phyloP scores from a whole-genome alignment of 2,329 filamentous ascomycete species.

The Lecanicillium sp. region DNA sequence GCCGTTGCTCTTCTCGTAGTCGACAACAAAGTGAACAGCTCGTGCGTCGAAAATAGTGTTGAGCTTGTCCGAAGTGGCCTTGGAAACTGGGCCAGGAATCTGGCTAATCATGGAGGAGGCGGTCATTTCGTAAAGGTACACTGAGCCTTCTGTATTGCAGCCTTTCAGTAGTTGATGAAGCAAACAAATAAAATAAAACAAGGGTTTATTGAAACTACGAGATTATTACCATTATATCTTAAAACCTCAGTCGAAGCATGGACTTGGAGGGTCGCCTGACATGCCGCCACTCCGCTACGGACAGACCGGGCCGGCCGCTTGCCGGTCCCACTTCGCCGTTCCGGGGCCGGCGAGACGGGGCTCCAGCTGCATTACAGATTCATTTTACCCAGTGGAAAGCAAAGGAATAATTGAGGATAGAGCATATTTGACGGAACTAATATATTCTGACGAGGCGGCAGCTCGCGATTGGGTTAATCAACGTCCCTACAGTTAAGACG shows the following conservation, averaged over 20 bases:
- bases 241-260: too few species aligned
- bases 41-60: slow-evolving; percentile 46
- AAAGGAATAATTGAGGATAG: neutral
- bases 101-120: slow-evolving; percentile 27
- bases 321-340: slow-evolving; percentile 9
- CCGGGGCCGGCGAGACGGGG: neutral
- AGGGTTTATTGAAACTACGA: too few species aligned
- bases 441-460: too few species aligned
- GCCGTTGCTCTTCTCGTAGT: slow-evolving; percentile 46
- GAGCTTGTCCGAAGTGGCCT: slow-evolving; percentile 35
- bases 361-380: too few species aligned
- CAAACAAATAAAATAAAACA: too few species aligned
- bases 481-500: too few species aligned
- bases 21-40: slow-evolving; percentile 46
- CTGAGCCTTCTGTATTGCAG: too few species aligned
- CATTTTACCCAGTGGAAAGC: too few species aligned
- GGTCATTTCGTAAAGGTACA: slow-evolving; percentile 10
- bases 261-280: neutral
- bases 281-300: neutral
- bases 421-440: too few species aligned
- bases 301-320: slow-evolving; percentile 7
- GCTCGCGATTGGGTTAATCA: too few species aligned
- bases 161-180: neutral
- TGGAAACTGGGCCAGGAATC: slow-evolving; percentile 33
- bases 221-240: too few species aligned